A percentile compares a stretch with the other conserved stretches of the same genome.
These are phyloP conservation scores for Achaetomiella virescens DNA, from an alignment of 495 filamentous ascomycete species.

Conservation along the genomic window DNA sequence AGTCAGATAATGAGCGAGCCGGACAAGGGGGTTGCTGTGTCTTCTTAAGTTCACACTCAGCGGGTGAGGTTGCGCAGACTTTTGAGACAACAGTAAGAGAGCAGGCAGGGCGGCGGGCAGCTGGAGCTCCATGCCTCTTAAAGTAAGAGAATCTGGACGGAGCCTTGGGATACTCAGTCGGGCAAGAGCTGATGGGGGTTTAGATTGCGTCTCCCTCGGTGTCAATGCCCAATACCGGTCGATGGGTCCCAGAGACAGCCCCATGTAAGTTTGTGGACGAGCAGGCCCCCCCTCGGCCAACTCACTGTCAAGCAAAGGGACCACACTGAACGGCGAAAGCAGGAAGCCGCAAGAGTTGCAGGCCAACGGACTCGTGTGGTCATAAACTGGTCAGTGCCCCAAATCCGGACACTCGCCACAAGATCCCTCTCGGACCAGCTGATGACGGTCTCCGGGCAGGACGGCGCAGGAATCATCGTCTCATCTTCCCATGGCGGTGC, in stretches of 20 bases:
- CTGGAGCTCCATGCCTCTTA: conserved; percentile 27
- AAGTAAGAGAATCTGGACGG: conserved; percentile 17
- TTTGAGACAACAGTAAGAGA: conserved; percentile 32
- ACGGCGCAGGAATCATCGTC: neutral
- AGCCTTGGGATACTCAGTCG: conserved; percentile 18
- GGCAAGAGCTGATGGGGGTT: conserved; percentile 16
- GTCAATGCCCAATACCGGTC: conserved; percentile 10
- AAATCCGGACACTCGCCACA: conserved; percentile 15
- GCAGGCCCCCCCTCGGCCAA: conserved; percentile 11
- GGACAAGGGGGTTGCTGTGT: conserved; percentile 20
- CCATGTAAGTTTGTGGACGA: conserved; percentile 25
- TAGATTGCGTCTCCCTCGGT: conserved; percentile 22
- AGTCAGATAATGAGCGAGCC: conserved; percentile 3
- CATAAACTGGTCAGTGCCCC: conserved; percentile 7
- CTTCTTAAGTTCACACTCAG: conserved; percentile 24
- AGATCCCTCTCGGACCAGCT: neutral
- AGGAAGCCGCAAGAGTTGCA: conserved; percentile 31
- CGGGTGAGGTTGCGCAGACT: conserved; percentile 26
- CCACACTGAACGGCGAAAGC: conserved; percentile 29
- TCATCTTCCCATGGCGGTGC: conserved; percentile 1
- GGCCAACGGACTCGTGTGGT: conserved; percentile 18
- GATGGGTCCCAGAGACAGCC: conserved; percentile 10
- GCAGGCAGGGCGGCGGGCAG: conserved; percentile 26
- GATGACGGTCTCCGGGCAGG: neutral
- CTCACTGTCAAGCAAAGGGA: conserved; percentile 29